These are phyloP conservation scores for Collybia nuda DNA, from an alignment of 768 basidiomycete species.

Conservation along the genomic window DNA sequence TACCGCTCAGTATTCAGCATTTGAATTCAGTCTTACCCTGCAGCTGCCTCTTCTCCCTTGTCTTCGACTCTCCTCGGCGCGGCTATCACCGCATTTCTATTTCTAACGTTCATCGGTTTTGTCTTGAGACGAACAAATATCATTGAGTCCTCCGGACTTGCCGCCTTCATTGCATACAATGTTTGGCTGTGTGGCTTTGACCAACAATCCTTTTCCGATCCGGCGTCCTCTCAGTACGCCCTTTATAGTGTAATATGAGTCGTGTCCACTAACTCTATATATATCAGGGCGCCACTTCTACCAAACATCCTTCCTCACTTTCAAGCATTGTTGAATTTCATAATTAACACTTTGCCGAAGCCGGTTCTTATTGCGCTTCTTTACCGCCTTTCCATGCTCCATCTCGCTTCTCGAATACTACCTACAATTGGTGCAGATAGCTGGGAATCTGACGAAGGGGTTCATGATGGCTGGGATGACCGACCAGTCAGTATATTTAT, in stretches of 20 bases:
- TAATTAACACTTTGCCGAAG: slow-evolving; percentile 83
- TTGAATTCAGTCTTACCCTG: slow-evolving; percentile 66
- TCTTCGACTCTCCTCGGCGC: slow-evolving; percentile 89
- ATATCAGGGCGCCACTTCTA: slow-evolving; percentile 65
- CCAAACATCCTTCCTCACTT: slow-evolving; percentile 82
- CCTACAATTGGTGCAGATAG: slow-evolving; percentile 82
- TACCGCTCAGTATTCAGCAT: slow-evolving; percentile 10
- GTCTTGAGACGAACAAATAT: slow-evolving; percentile 86
- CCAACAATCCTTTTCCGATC: slow-evolving; percentile 68
- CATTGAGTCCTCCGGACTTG: slow-evolving; percentile 86
- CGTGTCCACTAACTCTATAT: slow-evolving; percentile 1
- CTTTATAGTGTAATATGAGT: neutral
- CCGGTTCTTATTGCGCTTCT: slow-evolving; percentile 78
- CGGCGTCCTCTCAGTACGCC: slow-evolving; percentile 74
- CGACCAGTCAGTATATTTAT: slow-evolving; percentile 55
- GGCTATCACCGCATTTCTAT: slow-evolving; percentile 84
- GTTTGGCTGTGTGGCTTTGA: slow-evolving; percentile 89
- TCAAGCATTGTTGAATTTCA: slow-evolving; percentile 76
- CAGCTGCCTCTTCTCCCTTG: slow-evolving; percentile 79
- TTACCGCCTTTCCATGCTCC: slow-evolving; percentile 79
- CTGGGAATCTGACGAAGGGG: slow-evolving; percentile 70
- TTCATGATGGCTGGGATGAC: slow-evolving; percentile 66
- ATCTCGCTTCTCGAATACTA: slow-evolving; percentile 78
- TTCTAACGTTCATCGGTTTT: slow-evolving; percentile 91
- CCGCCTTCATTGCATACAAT: slow-evolving; percentile 87